Percentiles rank a stretch among this genome's conserved stretches.
Conservation (phyloP, 352 stramenopile genomes). For the Globisporangium nagaii region DNA sequence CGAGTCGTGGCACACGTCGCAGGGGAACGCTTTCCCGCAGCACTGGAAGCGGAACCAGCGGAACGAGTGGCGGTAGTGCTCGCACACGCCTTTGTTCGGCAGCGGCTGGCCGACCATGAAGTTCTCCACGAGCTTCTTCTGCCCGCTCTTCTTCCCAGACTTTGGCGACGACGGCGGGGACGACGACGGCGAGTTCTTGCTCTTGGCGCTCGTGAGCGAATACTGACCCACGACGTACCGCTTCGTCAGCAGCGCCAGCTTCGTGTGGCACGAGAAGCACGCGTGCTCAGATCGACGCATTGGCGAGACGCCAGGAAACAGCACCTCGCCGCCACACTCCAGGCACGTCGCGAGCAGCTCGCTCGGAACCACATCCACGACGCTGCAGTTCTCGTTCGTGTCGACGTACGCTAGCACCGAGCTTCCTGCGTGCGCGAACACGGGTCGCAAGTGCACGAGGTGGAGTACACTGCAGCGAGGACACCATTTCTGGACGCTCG, state of each 20-base stretch:
- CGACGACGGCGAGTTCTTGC: constrained; percentile 4
- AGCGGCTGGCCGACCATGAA: constrained; percentile 66
- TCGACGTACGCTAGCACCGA: constrained; percentile 62
- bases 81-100: constrained; percentile 60
- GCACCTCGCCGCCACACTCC: constrained; percentile 56
- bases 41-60: constrained; percentile 86
- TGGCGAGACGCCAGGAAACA: constrained; percentile 44
- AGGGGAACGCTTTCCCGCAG: constrained; percentile 76
- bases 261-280: constrained; percentile 75
- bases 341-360: constrained; percentile 72
- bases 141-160: constrained; percentile 24
- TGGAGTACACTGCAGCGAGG: constrained; percentile 73
- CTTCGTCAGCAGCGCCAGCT: constrained; percentile 65
- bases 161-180: constrained; percentile 6
- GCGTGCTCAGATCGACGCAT: constrained; percentile 52
- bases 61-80: constrained; percentile 76
- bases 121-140: constrained; percentile 33
- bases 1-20: constrained; percentile 75
- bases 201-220: constrained; percentile 5
- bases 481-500: constrained; percentile 69
- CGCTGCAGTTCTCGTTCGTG: constrained; percentile 56
- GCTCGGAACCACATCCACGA: constrained; percentile 64
- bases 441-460: constrained; percentile 48
- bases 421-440: constrained; percentile 68
- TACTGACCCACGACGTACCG: constrained; percentile 38